Evolutionary conservation across 495 filamentous ascomycete species (phyloP).

Genomic region (Tuber indicum): DNA sequence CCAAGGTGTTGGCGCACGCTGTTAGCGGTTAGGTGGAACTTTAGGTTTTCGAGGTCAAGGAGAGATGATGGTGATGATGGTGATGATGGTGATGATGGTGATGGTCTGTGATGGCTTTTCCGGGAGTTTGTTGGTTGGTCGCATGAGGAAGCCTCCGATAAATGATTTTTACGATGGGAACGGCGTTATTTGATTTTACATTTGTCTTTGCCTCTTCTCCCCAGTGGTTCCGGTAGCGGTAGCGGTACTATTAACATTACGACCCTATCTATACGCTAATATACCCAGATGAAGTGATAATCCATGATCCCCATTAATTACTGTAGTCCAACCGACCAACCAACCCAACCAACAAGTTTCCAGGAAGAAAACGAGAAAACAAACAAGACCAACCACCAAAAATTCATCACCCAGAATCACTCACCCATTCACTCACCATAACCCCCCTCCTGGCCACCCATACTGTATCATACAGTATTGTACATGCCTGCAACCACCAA

Average conservation of each 20-base stretch:
- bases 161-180: not conserved
- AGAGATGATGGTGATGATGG: not conserved
- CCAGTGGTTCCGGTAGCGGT: not conserved
- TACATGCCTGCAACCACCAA: too few species aligned
- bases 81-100: not conserved
- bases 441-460: too few species aligned
- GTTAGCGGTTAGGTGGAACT: conserved; percentile 24
- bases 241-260: not conserved
- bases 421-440: too few species aligned
- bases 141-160: not conserved
- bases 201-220: not conserved
- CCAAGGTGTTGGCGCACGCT: conserved; percentile 40
- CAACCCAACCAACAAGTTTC: too few species aligned
- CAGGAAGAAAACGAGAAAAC: too few species aligned
- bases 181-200: not conserved
- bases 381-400: too few species aligned
- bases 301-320: not conserved
- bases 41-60: not conserved
- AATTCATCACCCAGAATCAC: too few species aligned
- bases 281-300: not conserved
- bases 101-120: not conserved
- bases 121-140: not conserved
- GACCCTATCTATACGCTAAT: not conserved
- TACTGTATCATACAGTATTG: too few species aligned
- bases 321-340: not conserved